Percentiles rank a stretch among this genome's conserved stretches.
Conservation (phyloP, 129 eudicot species). For the Tagetes patula region DNA sequence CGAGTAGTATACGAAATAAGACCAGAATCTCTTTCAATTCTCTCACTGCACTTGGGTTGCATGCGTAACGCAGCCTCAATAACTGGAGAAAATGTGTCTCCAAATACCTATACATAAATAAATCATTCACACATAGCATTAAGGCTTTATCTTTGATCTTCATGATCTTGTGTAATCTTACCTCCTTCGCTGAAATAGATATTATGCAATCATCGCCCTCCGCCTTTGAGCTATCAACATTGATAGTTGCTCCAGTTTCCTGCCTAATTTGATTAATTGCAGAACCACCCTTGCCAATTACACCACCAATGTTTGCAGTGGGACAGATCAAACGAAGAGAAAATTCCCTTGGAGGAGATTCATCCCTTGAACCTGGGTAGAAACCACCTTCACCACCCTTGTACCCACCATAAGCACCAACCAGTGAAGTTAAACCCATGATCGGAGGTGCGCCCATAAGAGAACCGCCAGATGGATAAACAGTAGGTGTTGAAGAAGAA, state of each 20-base stretch:
- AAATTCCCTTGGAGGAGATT: constrained; percentile 72
- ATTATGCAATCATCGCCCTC: constrained; percentile 88
- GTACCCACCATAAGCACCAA: constrained; percentile 82
- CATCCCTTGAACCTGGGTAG: constrained; percentile 68
- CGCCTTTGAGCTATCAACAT: constrained; percentile 80
- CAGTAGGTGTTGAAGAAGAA: constrained; percentile 51
- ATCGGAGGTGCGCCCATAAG: constrained; percentile 64
- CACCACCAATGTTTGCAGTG: constrained; percentile 85
- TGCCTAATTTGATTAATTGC: constrained; percentile 92
- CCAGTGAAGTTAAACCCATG: constrained; percentile 68
- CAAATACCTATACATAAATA: constrained; percentile 53
- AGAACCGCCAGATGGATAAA: constrained; percentile 59
- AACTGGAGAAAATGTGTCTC: constrained; percentile 75
- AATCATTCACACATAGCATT: neutral
- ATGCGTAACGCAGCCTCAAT: constrained; percentile 90
- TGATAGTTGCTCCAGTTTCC: constrained; percentile 79
- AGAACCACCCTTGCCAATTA: constrained; percentile 87
- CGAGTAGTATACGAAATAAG: constrained; percentile 77
- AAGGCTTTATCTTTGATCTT: neutral
- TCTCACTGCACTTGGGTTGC: constrained; percentile 97
- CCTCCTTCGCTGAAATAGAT: constrained; percentile 84
- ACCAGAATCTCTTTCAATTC: constrained; percentile 91
- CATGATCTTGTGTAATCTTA: constrained; percentile 12
- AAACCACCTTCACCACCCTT: constrained; percentile 65
- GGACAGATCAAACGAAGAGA: constrained; percentile 81